Conservation (phyloP, 306 rosid genomes). For the Dalbergia cultrata region DNA sequence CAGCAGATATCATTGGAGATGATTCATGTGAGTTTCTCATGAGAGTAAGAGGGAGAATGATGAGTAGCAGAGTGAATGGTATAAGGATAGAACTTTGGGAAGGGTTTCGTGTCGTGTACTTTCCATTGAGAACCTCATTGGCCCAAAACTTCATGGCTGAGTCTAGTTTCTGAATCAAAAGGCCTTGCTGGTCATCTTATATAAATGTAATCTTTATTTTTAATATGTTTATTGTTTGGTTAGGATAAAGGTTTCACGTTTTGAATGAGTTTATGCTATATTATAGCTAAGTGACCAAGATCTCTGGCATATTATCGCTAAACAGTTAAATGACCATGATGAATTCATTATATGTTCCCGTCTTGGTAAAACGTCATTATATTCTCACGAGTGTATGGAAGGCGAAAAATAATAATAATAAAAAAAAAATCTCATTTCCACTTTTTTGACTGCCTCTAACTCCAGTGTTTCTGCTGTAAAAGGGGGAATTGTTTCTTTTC, state of each 20-base stretch:
- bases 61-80: slow-evolving; percentile 51
- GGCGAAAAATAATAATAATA: background rate
- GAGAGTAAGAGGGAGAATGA: slow-evolving; percentile 59
- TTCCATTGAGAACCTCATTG: slow-evolving; percentile 54
- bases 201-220: slow-evolving; percentile 35
- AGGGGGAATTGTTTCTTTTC: slow-evolving; percentile 25
- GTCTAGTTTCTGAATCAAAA: slow-evolving; percentile 39
- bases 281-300: background rate
- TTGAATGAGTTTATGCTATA: background rate
- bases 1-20: slow-evolving; percentile 41
- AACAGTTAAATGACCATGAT: slow-evolving; percentile 35
- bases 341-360: slow-evolving; percentile 31
- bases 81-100: slow-evolving; percentile 43
- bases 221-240: slow-evolving; percentile 24
- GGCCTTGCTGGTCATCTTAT: slow-evolving; percentile 28
- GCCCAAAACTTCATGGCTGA: slow-evolving; percentile 59
- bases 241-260: slow-evolving; percentile 33
- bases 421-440: background rate
- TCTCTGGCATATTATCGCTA: background rate
- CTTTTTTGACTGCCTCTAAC: background rate
- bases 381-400: slow-evolving; percentile 11
- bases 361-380: slow-evolving; percentile 29
- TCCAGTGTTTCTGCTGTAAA: background rate
- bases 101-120: slow-evolving; percentile 47
- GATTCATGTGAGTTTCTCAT: slow-evolving; percentile 50